Conservation (phyloP, 257 asterid species). For the Scutellaria minor region DNA sequence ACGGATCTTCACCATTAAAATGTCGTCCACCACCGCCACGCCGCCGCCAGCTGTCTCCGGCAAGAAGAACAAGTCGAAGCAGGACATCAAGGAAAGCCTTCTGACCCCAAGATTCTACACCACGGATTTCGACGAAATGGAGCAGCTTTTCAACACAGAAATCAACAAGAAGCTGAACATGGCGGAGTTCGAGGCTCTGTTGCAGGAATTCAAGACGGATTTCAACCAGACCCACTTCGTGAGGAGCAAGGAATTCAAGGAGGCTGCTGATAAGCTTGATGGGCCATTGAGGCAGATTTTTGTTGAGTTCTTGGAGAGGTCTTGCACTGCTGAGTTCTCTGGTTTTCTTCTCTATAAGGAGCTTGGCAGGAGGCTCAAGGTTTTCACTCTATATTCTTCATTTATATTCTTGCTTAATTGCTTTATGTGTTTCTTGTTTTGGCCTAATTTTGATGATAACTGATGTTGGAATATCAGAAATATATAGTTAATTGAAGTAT, state of each 20-base stretch:
- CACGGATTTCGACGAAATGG: conserved; percentile 97
- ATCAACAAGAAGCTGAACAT: conserved; percentile 88
- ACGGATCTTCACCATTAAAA: conserved; percentile 46
- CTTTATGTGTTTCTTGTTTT: neutral
- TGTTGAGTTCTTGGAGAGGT: conserved; percentile 93
- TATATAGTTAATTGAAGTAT: neutral
- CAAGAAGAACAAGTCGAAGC: conserved; percentile 56
- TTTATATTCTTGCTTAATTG: neutral
- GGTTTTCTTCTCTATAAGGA: conserved; percentile 95
- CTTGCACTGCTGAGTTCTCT: conserved; percentile 97
- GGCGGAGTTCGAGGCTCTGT: conserved; percentile 78
- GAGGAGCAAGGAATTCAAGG: conserved; percentile 88
- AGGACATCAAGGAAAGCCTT: conserved; percentile 71
- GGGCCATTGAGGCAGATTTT: conserved; percentile 82
- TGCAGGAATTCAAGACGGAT: conserved; percentile 98
- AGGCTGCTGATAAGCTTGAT: conserved; percentile 84
- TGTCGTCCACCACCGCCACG: conserved; percentile 61
- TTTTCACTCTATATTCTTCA: conserved; percentile 41
- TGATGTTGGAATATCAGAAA: neutral
- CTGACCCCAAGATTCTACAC: conserved; percentile 87
- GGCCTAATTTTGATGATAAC: neutral
- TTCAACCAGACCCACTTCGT: conserved; percentile 95
- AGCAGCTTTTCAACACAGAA: conserved; percentile 88
- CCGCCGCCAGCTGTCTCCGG: conserved; percentile 39
- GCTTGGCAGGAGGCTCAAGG: conserved; percentile 97